phyloP scores from a whole-genome alignment of 2,329 filamentous ascomycete genomes.

The Helotiales sp. region DNA sequence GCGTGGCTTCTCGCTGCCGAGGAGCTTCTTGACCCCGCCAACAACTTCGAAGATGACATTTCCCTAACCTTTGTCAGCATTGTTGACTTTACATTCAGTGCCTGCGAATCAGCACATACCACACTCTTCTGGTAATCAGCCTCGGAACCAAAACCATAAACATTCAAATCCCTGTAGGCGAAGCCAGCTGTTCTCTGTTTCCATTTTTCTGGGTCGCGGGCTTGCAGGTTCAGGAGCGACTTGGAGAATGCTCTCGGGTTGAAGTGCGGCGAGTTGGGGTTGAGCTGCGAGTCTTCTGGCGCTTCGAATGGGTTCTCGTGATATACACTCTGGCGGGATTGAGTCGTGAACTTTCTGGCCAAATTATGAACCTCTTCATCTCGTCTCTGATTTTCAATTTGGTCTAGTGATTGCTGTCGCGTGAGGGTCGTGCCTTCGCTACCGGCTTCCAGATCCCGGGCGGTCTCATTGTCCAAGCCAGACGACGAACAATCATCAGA shows the following conservation, averaged over 20 bases:
- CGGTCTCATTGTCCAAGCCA: neutral
- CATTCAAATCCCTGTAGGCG: conserved; percentile 69
- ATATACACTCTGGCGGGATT: conserved; percentile 23
- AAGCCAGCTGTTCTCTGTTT: conserved; percentile 63
- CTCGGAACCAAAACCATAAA: conserved; percentile 68
- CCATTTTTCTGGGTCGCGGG: conserved; percentile 59
- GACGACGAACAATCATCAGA: neutral
- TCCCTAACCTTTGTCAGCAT: conserved; percentile 31
- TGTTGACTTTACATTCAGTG: neutral
- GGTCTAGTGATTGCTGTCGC: conserved; percentile 1
- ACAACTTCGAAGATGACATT: conserved; percentile 61
- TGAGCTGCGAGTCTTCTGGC: conserved; percentile 52
- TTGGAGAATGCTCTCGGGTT: conserved; percentile 62
- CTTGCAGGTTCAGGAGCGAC: conserved; percentile 58
- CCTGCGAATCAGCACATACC: neutral
- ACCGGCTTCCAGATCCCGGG: neutral
- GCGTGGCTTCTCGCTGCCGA: conserved; percentile 59
- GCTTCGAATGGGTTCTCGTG: conserved; percentile 54
- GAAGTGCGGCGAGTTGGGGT: conserved; percentile 58
- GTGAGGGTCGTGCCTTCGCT: conserved; percentile 14
- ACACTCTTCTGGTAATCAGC: conserved; percentile 75
- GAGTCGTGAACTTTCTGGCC: conserved; percentile 24
- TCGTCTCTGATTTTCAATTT: conserved; percentile 21
- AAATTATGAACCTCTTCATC: conserved; percentile 24
- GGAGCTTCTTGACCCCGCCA: conserved; percentile 50